A percentile compares a stretch with the other conserved stretches of the same genome.
Evolutionary conservation across 2,329 filamentous ascomycete genomes (phyloP).

Genomic region (Monilinia polystroma): DNA sequence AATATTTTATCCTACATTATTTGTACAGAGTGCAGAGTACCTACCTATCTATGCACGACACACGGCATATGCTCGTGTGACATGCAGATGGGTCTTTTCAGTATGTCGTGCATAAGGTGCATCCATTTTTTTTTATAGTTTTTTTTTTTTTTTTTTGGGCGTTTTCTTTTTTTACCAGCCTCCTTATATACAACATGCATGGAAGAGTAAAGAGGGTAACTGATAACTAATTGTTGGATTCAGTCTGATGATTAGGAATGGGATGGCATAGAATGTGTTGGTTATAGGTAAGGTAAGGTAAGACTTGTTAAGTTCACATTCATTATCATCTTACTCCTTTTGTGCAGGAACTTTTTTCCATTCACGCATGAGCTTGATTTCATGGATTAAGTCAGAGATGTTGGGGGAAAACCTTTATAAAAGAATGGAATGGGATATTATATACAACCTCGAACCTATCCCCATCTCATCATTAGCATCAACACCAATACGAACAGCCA

Average conservation of each 20-base stretch:
- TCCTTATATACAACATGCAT: not conserved
- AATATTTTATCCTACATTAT: too few relatives aligned
- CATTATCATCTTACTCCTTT: not conserved
- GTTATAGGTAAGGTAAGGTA: too few relatives aligned
- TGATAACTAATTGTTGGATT: too few relatives aligned
- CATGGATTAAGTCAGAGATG: not conserved
- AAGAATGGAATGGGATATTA: constrained; percentile 11
- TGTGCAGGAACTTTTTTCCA: too few relatives aligned
- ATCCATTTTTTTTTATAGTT: not conserved
- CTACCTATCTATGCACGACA: not conserved
- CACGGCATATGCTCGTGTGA: constrained; percentile 1
- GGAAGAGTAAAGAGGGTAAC: not conserved
- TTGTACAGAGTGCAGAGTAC: too few relatives aligned
- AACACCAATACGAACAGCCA: not conserved
- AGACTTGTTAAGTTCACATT: not conserved
- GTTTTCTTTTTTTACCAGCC: not conserved
- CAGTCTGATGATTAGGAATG: too few relatives aligned
- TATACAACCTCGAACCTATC: not conserved
- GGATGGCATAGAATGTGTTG: too few relatives aligned
- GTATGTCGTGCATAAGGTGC: constrained; percentile 9
- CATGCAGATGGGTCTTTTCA: constrained; percentile 6
- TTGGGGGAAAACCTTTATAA: not conserved
- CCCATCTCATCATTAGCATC: too few relatives aligned
- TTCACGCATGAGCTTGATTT: not conserved
- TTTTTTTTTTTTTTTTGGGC: too few relatives aligned